These are phyloP conservation scores for Vigna nakashimae DNA, from an alignment of 306 rosid genomes.

Conservation along the genomic window DNA sequence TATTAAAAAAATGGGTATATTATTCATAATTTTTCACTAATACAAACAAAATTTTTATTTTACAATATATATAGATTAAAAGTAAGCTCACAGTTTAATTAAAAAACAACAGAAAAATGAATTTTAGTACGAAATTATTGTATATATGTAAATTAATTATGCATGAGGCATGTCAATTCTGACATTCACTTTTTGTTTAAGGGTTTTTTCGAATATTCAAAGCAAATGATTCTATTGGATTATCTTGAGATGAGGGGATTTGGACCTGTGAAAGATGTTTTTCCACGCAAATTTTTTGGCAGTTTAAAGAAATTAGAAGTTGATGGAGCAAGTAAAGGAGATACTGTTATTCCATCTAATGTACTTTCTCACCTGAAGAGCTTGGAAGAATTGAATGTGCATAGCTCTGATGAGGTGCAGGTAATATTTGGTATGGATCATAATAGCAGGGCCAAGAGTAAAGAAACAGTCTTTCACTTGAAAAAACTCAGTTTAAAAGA, in stretches of 20 bases:
- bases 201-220: not conserved
- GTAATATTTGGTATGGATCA: not conserved
- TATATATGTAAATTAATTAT: no score
- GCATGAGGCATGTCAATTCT: not conserved
- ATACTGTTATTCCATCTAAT: conserved; percentile 1
- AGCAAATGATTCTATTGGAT: not conserved
- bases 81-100: no score
- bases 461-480: not conserved
- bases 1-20: no score
- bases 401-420: not conserved
- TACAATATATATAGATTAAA: no score
- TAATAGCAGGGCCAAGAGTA: not conserved
- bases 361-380: not conserved
- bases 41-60: no score
- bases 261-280: not conserved
- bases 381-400: not conserved
- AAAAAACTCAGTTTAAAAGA: not conserved
- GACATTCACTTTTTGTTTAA: not conserved
- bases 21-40: no score
- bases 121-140: no score
- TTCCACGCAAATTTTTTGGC: not conserved
- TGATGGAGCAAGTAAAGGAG: not conserved
- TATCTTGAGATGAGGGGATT: not conserved
- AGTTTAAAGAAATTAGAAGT: not conserved
- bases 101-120: no score